Evolutionary conservation across 169 alveolate species (phyloP).

Genomic region (Plasmodium berghei): DNA sequence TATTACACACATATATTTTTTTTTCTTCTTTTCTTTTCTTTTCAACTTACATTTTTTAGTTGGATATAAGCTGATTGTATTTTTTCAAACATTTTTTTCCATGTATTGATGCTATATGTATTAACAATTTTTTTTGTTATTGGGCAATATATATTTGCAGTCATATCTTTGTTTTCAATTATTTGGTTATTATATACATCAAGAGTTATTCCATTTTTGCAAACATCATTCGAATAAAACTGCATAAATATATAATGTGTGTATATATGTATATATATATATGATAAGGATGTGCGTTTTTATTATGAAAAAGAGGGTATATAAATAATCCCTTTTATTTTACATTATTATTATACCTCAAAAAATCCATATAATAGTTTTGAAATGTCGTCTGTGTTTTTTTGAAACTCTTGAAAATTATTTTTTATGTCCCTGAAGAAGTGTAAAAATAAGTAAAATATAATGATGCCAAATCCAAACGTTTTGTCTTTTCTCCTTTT

Average conservation of each 20-base stretch:
- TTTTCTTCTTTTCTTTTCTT: slow-evolving; percentile 7
- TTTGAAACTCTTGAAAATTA: slow-evolving; percentile 17
- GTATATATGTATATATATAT: not conserved
- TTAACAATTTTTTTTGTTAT: slow-evolving; percentile 69
- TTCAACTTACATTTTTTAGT: slow-evolving; percentile 34
- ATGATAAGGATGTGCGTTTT: not conserved
- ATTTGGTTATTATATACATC: slow-evolving; percentile 71
- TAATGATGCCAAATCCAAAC: not conserved
- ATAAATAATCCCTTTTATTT: not conserved
- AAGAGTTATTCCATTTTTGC: slow-evolving; percentile 53
- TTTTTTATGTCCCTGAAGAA: slow-evolving; percentile 33
- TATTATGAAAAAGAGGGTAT: not conserved
- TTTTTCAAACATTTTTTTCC: slow-evolving; percentile 62
- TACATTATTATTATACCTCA: slow-evolving; percentile 40
- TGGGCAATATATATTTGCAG: slow-evolving; percentile 69
- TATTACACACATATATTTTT: not conserved
- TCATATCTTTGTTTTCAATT: slow-evolving; percentile 71
- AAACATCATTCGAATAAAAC: slow-evolving; percentile 52
- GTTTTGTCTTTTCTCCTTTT: not conserved
- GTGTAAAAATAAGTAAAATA: not conserved
- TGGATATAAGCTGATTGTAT: slow-evolving; percentile 58
- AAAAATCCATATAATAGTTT: slow-evolving; percentile 66
- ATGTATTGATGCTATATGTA: slow-evolving; percentile 67
- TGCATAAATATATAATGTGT: not conserved
- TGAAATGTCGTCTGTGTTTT: slow-evolving; percentile 60